These are phyloP conservation scores for Blastobotrys peoriensis DNA, from an alignment of 805 yeast genomes.

Conservation along the genomic window DNA sequence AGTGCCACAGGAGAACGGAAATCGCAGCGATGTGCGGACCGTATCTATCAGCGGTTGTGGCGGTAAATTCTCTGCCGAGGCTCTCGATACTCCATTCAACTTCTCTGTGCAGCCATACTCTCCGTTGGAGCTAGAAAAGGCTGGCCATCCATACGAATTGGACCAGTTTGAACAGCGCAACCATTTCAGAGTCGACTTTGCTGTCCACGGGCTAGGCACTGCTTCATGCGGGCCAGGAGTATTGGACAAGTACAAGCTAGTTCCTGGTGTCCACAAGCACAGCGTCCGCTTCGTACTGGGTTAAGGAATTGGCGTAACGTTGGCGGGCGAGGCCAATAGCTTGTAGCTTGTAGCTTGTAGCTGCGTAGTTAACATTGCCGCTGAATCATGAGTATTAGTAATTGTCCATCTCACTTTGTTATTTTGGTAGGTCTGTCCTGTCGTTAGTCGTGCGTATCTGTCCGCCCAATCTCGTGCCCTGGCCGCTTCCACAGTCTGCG, in stretches of 20 bases:
- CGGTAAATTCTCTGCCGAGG: conserved; percentile 6
- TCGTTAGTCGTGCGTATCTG: too few relatives aligned
- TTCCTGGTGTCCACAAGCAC: neutral
- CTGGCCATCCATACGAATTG: conserved; percentile 23
- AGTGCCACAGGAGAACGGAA: conserved; percentile 35
- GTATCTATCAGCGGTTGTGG: conserved; percentile 9
- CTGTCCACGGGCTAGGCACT: conserved; percentile 26
- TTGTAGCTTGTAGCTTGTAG: neutral
- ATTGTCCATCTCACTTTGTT: too few relatives aligned
- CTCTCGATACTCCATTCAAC: conserved; percentile 7
- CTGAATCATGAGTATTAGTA: too few relatives aligned
- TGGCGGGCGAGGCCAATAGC: neutral
- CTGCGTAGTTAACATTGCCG: too few relatives aligned
- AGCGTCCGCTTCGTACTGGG: neutral
- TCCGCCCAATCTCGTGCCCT: too few relatives aligned
- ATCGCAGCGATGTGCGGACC: conserved; percentile 31
- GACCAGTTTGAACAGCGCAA: conserved; percentile 3
- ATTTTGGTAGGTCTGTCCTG: too few relatives aligned
- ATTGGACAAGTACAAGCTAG: conserved; percentile 15
- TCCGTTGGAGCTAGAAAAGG: conserved; percentile 13
- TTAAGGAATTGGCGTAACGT: neutral
- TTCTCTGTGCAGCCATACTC: conserved; percentile 14
- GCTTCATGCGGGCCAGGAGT: conserved; percentile 27
- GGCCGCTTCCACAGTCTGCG: too few relatives aligned
- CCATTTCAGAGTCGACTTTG: conserved; percentile 20